Evolutionary conservation across 2,329 filamentous ascomycete genomes (phyloP).

Genomic region (Epichloe baconii): DNA sequence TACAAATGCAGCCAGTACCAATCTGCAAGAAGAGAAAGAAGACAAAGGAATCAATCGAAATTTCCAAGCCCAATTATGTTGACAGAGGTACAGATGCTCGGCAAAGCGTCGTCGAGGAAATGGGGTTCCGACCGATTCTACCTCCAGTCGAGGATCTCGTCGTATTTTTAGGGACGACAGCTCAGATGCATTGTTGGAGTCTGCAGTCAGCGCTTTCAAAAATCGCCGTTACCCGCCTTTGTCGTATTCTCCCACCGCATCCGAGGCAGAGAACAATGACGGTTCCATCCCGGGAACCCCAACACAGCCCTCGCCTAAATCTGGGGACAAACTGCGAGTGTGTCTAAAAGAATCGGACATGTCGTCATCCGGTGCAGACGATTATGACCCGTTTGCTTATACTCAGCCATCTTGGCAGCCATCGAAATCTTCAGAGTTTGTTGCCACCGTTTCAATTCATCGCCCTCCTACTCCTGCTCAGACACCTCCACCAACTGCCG

Average conservation of each 20-base stretch:
- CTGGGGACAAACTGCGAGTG: not conserved
- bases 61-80: constrained; percentile 18
- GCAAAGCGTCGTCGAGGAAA: constrained; percentile 10
- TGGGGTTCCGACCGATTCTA: constrained; percentile 30
- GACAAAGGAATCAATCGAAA: constrained; percentile 9
- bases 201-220: constrained; percentile 32
- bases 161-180: constrained; percentile 37
- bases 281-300: constrained; percentile 15
- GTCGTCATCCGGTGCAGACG: constrained; percentile 14
- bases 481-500: constrained; percentile 25
- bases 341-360: not conserved
- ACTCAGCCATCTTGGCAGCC: constrained; percentile 14
- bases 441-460: constrained; percentile 15
- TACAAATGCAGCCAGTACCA: constrained; percentile 18
- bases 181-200: constrained; percentile 29
- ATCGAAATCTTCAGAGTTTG: constrained; percentile 10
- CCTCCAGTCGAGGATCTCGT: constrained; percentile 43
- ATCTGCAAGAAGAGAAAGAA: constrained; percentile 17
- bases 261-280: constrained; percentile 10
- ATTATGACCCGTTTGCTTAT: constrained; percentile 36
- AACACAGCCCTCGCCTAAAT: constrained; percentile 1
- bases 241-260: constrained; percentile 11
- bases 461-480: constrained; percentile 29
- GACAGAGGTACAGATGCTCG: constrained; percentile 28
- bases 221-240: constrained; percentile 15